phyloP scores from a whole-genome alignment of 192 early-diverging fungal species.

The Glomus cerebriforme region DNA sequence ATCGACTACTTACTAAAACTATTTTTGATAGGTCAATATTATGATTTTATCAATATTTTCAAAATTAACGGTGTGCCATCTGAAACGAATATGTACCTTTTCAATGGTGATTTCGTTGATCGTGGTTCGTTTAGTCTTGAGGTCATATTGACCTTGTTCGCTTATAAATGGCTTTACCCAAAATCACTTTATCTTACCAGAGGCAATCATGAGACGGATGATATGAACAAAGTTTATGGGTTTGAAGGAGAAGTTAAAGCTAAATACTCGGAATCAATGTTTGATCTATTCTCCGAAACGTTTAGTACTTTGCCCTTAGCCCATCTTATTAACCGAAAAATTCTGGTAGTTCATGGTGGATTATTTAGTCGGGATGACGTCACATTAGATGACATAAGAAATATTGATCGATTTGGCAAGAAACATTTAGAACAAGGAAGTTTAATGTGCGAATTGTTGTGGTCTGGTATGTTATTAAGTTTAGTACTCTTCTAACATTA shows the following conservation, averaged over 20 bases:
- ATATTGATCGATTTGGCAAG: constrained; percentile 84
- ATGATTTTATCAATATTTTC: constrained; percentile 96
- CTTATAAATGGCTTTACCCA: constrained; percentile 91
- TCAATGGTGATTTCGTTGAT: constrained; percentile 99
- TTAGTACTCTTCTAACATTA: neutral
- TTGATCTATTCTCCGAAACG: constrained; percentile 92
- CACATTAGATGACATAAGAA: constrained; percentile 86
- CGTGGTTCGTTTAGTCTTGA: constrained; percentile 98
- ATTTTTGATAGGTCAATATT: constrained; percentile 74
- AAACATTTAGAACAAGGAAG: constrained; percentile 64
- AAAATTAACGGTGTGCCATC: constrained; percentile 90
- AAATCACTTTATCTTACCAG: constrained; percentile 81
- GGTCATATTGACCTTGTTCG: constrained; percentile 87
- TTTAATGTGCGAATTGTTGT: constrained; percentile 94
- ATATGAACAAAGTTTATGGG: constrained; percentile 99
- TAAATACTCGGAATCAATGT: constrained; percentile 92
- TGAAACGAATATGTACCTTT: constrained; percentile 81
- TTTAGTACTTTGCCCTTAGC: constrained; percentile 94
- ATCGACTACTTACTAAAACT: neutral
- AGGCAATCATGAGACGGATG: constrained; percentile 97
- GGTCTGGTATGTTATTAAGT: constrained; percentile 59
- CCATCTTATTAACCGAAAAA: constrained; percentile 88
- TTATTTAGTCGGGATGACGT: constrained; percentile 90
- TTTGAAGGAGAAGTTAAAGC: constrained; percentile 97
- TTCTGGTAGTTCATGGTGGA: constrained; percentile 97